Evolutionary conservation across 805 yeast genomes (phyloP).

Genomic region (Naumovozyma baii): DNA sequence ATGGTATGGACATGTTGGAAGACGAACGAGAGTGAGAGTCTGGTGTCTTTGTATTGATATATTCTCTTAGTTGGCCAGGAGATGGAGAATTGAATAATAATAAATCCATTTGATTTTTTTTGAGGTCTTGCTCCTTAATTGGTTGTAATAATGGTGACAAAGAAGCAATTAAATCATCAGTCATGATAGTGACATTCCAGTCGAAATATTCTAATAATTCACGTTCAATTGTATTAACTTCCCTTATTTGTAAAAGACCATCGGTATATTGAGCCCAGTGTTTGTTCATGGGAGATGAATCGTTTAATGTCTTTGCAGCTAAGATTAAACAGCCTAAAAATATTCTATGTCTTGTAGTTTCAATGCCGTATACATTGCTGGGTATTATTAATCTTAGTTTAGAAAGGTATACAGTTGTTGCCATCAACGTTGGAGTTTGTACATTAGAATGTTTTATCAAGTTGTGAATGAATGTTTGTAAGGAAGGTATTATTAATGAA

Average conservation of each 20-base stretch:
- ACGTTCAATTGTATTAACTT: conserved; percentile 84
- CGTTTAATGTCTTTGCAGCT: conserved; percentile 89
- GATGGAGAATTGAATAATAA: conserved; percentile 20
- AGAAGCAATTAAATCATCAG: conserved; percentile 58
- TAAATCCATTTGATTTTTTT: conserved; percentile 20
- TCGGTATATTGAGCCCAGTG: conserved; percentile 94
- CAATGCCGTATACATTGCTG: conserved; percentile 81
- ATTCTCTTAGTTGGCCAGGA: conserved; percentile 10
- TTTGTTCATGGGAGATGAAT: conserved; percentile 87
- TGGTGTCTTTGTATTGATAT: conserved; percentile 9
- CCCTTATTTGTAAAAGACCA: conserved; percentile 66
- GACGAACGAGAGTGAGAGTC: conserved; percentile 23
- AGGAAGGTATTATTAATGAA: conserved; percentile 32
- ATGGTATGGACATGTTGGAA: conserved; percentile 33
- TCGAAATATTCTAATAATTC: conserved; percentile 74
- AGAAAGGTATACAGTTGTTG: conserved; percentile 73
- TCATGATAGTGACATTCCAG: conserved; percentile 72
- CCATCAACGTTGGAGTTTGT: conserved; percentile 91
- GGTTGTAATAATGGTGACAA: conserved; percentile 69
- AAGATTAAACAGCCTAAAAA: conserved; percentile 81
- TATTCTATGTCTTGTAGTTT: conserved; percentile 85
- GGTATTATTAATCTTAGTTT: conserved; percentile 72
- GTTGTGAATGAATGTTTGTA: conserved; percentile 57
- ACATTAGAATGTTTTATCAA: conserved; percentile 79
- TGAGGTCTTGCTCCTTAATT: conserved; percentile 40